Evolutionary conservation across 352 stramenopile species (phyloP).

Genomic region (Aphanomyces astaci): DNA sequence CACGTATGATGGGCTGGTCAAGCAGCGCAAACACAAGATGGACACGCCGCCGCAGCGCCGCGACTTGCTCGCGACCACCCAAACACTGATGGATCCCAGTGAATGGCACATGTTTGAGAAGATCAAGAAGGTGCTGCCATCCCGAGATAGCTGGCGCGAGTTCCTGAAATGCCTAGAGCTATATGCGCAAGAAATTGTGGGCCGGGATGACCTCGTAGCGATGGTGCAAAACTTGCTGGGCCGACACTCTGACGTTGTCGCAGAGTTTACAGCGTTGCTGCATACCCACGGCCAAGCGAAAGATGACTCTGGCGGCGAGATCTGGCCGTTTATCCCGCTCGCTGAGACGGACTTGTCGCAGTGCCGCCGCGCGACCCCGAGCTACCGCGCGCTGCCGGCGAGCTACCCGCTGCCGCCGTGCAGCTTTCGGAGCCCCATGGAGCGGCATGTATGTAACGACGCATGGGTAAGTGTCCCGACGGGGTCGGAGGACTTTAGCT

Average conservation of each 20-base stretch:
- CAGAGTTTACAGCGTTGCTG: slow-evolving; percentile 70
- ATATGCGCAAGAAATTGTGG: slow-evolving; percentile 95
- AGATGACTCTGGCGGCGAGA: slow-evolving; percentile 60
- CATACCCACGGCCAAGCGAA: slow-evolving; percentile 70
- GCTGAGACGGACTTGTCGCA: slow-evolving; percentile 88
- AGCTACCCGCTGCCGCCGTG: slow-evolving; percentile 97
- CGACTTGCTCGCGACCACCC: slow-evolving; percentile 57
- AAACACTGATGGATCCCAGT: slow-evolving; percentile 77
- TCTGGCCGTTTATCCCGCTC: slow-evolving; percentile 87
- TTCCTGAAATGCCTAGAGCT: slow-evolving; percentile 99
- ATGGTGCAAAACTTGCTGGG: slow-evolving; percentile 85
- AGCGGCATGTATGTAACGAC: slow-evolving; percentile 91
- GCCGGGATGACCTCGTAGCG: slow-evolving; percentile 81
- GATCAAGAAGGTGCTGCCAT: slow-evolving; percentile 89
- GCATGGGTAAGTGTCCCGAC: slow-evolving; percentile 97
- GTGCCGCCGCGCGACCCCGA: slow-evolving; percentile 89
- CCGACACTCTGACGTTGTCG: slow-evolving; percentile 71
- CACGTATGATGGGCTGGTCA: slow-evolving; percentile 61
- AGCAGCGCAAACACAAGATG: slow-evolving; percentile 58
- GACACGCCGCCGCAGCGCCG: slow-evolving; percentile 71
- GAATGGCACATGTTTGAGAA: slow-evolving; percentile 92
- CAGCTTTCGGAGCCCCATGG: slow-evolving; percentile 88
- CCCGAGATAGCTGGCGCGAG: slow-evolving; percentile 92
- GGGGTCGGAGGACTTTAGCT: slow-evolving; percentile 98
- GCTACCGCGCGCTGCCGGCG: slow-evolving; percentile 94